These are phyloP conservation scores for Onygenales sp. DNA, from an alignment of 2,329 filamentous ascomycete species.

Conservation along the genomic window DNA sequence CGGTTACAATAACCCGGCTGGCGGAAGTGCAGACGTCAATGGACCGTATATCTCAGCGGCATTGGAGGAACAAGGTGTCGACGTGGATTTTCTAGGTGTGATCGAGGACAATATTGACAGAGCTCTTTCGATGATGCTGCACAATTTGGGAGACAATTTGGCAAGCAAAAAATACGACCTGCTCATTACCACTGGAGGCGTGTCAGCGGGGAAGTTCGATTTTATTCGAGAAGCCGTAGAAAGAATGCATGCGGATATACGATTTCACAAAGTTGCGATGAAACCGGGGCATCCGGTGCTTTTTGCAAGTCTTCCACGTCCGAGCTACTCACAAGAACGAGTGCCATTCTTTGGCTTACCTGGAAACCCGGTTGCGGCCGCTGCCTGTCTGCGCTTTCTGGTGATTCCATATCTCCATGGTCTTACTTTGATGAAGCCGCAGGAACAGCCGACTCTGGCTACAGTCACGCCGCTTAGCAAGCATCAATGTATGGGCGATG, in stretches of 20 bases:
- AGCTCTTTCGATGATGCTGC: not conserved
- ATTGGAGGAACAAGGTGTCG: conserved; percentile 8
- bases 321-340: not conserved
- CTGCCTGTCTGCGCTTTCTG: conserved; percentile 21
- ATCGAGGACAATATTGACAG: conserved; percentile 10
- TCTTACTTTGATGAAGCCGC: conserved; percentile 8
- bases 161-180: conserved; percentile 12
- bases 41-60: conserved; percentile 16
- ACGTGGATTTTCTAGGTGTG: conserved; percentile 15
- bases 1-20: not conserved
- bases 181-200: conserved; percentile 20
- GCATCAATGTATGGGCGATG: not conserved
- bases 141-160: not conserved
- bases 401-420: conserved; percentile 17
- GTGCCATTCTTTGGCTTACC: conserved; percentile 21
- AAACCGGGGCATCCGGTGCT: conserved; percentile 21
- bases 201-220: conserved; percentile 21
- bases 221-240: conserved; percentile 15
- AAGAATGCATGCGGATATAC: conserved; percentile 12
- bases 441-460: conserved; percentile 7
- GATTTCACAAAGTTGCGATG: conserved; percentile 21
- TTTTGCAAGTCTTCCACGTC: conserved; percentile 15
- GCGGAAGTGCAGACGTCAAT: conserved; percentile 15
- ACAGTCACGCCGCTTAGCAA: not conserved
- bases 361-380: conserved; percentile 19